phyloP scores from a whole-genome alignment of 78 protist species.

The Dictyostelium firmibasis region DNA sequence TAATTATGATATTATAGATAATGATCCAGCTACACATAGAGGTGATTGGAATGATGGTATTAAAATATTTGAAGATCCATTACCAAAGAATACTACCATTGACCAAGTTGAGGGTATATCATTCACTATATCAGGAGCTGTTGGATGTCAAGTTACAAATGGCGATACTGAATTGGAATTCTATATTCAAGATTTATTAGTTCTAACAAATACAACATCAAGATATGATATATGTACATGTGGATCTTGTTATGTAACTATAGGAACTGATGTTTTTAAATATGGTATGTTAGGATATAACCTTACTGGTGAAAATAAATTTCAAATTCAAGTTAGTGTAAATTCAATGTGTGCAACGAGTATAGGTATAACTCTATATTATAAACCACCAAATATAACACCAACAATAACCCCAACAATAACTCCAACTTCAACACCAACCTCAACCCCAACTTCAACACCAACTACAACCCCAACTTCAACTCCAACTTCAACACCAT shows the following conservation, averaged over 20 bases:
- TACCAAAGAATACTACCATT: neutral
- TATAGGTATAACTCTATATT: neutral
- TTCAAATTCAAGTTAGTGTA: neutral
- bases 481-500: neutral
- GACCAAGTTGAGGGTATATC: neutral
- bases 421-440: neutral
- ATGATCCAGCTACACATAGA: neutral
- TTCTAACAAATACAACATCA: neutral
- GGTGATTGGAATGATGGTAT: constrained; percentile 48
- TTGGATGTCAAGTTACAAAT: neutral
- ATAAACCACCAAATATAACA: neutral
- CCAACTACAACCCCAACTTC: neutral
- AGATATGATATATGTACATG: neutral
- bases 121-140: neutral
- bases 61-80: constrained; percentile 10
- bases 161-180: neutral
- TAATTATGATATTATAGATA: neutral
- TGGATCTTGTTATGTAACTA: neutral
- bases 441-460: neutral
- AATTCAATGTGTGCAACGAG: neutral
- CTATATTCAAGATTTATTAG: neutral
- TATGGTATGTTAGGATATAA: neutral
- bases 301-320: neutral
- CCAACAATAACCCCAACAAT: neutral
- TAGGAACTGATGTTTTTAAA: neutral